A percentile compares a stretch with the other conserved stretches of the same genome.
These are phyloP conservation scores for Pseudogymnoascus sp. DNA, from an alignment of 2,329 filamentous ascomycete species.

Conservation along the genomic window DNA sequence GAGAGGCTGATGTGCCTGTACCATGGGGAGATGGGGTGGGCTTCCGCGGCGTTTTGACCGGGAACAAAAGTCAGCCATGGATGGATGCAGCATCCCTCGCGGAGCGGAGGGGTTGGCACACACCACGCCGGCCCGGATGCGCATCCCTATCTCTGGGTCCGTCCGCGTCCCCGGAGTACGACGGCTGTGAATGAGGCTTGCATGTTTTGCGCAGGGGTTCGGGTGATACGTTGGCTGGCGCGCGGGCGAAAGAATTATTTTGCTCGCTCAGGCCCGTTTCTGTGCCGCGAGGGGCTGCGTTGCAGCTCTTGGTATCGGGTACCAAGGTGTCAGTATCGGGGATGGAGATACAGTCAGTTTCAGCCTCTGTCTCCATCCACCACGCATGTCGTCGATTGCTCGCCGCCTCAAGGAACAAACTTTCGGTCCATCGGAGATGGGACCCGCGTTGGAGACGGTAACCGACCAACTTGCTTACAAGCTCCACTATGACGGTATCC, in stretches of 20 bases:
- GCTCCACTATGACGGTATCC: conserved; percentile 3
- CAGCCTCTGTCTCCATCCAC: neutral
- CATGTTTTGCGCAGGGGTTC: conserved; percentile 1
- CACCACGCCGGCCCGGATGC: neutral
- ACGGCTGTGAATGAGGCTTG: conserved; percentile 1
- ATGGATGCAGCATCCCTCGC: neutral
- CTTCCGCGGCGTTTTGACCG: neutral
- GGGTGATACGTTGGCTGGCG: neutral
- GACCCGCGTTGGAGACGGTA: neutral
- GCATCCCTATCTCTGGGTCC: conserved; percentile 5
- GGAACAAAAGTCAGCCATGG: neutral
- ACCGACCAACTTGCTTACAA: neutral
- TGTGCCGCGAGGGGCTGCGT: neutral
- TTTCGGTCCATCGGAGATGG: neutral
- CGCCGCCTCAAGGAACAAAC: neutral
- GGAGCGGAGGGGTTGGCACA: neutral
- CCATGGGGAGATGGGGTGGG: neutral
- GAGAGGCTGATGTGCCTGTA: neutral
- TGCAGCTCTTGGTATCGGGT: neutral
- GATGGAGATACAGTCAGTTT: neutral
- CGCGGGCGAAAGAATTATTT: neutral
- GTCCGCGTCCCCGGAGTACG: neutral
- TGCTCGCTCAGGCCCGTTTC: neutral
- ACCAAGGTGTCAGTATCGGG: neutral
- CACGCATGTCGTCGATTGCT: neutral